phyloP scores from a whole-genome alignment of 2,329 filamentous ascomycete genomes.

The Talaromyces islandicus region DNA sequence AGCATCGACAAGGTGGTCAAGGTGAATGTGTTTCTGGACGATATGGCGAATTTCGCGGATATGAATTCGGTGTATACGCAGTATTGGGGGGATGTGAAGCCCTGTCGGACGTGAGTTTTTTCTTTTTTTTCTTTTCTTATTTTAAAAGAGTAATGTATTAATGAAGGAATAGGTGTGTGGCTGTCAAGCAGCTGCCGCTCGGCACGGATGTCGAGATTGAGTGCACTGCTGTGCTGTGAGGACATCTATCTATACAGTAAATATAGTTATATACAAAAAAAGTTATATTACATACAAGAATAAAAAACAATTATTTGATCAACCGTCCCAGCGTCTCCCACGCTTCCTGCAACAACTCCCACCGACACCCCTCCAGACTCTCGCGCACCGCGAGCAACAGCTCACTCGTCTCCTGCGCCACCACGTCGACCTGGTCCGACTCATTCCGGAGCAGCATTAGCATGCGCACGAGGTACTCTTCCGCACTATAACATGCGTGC shows the following conservation, averaged over 20 bases:
- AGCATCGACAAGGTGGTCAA: conserved; percentile 58
- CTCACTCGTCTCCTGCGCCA: conserved; percentile 15
- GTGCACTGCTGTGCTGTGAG: conserved; percentile 65
- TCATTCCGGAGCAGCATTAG: conserved; percentile 15
- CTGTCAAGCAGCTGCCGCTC: conserved; percentile 82
- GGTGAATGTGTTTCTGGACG: conserved; percentile 60
- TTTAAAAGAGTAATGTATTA: not conserved
- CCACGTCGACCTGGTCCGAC: conserved; percentile 9
- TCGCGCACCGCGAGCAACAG: conserved; percentile 17
- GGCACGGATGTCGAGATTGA: conserved; percentile 86
- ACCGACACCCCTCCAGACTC: conserved; percentile 18
- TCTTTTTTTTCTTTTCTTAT: too few species aligned
- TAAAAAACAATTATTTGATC: conserved; percentile 2
- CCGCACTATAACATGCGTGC: conserved; percentile 9
- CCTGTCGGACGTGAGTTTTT: conserved; percentile 34
- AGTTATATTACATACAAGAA: too few species aligned
- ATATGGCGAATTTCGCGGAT: conserved; percentile 62
- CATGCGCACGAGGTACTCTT: conserved; percentile 18
- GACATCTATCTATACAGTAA: not conserved
- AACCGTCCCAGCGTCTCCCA: conserved; percentile 18
- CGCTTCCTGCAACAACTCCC: conserved; percentile 22
- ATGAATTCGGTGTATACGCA: conserved; percentile 85
- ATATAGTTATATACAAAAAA: not conserved
- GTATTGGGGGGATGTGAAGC: conserved; percentile 61
- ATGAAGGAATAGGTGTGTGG: conserved; percentile 55